Evolutionary conservation across 2,329 filamentous ascomycete genomes (phyloP).

Genomic region (Penicillium sp.): DNA sequence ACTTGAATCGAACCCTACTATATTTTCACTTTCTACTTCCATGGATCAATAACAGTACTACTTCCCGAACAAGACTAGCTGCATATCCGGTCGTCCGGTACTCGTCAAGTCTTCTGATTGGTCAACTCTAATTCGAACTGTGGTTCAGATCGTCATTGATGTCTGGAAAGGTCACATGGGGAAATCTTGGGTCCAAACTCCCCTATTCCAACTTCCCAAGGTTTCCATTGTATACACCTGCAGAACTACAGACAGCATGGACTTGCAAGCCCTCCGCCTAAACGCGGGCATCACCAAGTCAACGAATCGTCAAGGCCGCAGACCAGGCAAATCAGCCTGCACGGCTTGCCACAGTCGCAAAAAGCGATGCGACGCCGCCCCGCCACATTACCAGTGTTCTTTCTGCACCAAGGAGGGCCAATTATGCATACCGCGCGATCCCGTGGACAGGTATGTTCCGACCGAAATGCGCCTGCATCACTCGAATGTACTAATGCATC

Average conservation of each 20-base stretch:
- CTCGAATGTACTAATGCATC: background rate
- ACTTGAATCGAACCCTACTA: too few species aligned
- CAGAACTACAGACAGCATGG: background rate
- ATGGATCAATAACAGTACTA: background rate
- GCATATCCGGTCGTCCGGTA: background rate
- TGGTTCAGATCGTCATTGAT: background rate
- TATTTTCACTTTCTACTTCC: background rate
- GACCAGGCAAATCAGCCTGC: constrained; percentile 7
- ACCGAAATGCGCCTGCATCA: background rate
- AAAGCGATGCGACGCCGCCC: constrained; percentile 5
- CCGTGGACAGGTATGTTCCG: constrained; percentile 4
- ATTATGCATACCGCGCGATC: constrained; percentile 2
- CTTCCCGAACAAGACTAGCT: background rate
- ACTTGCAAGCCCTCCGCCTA: background rate
- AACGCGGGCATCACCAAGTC: background rate
- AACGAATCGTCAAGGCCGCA: constrained; percentile 3
- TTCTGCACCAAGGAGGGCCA: constrained; percentile 4
- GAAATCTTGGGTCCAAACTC: background rate
- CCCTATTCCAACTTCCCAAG: too few species aligned
- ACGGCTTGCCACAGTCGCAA: constrained; percentile 6
- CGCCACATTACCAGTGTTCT: constrained; percentile 6
- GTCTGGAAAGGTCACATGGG: background rate
- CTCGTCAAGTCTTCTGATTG: background rate
- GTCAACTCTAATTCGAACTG: background rate
- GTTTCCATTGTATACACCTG: too few species aligned